A percentile compares a stretch with the other conserved stretches of the same genome.
These are phyloP conservation scores for Eudorina sp. DNA, from an alignment of 139 green algal species.

Conservation along the genomic window DNA sequence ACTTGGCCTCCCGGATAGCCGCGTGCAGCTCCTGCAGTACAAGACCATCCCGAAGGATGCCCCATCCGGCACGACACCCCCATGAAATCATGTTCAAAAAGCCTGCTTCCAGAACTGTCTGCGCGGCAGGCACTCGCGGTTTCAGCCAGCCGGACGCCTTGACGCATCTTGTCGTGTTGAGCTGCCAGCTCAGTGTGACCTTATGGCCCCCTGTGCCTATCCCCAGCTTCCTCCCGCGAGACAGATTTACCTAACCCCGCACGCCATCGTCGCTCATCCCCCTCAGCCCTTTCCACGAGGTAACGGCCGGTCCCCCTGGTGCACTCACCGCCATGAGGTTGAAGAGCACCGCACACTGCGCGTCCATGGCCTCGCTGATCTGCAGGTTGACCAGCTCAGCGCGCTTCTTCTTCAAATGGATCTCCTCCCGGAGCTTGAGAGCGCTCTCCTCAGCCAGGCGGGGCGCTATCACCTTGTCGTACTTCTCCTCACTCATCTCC, in stretches of 20 bases:
- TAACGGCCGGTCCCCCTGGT: not conserved
- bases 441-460: slow-evolving; percentile 48
- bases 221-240: too few species aligned
- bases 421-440: slow-evolving; percentile 37
- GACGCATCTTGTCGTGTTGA: too few species aligned
- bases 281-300: not conserved
- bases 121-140: too few species aligned
- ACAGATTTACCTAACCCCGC: too few species aligned
- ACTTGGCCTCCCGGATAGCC: slow-evolving; percentile 48
- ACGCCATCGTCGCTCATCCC: too few species aligned
- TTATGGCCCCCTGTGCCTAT: too few species aligned
- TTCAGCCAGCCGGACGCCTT: too few species aligned
- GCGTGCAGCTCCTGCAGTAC: slow-evolving; percentile 50
- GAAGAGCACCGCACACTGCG: slow-evolving; percentile 48
- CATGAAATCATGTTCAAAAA: too few species aligned
- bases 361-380: slow-evolving; percentile 39
- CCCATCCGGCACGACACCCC: not conserved
- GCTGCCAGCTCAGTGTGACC: too few species aligned
- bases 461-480: slow-evolving; percentile 56
- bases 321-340: slow-evolving; percentile 49
- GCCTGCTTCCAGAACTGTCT: too few species aligned
- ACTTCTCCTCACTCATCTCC: slow-evolving; percentile 62
- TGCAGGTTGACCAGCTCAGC: slow-evolving; percentile 40
- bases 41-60: not conserved
- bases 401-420: slow-evolving; percentile 24